Base-by-base conservation (phyloP, 2,329 filamentous ascomycete species). In the Aureobasidium musti region DNA sequence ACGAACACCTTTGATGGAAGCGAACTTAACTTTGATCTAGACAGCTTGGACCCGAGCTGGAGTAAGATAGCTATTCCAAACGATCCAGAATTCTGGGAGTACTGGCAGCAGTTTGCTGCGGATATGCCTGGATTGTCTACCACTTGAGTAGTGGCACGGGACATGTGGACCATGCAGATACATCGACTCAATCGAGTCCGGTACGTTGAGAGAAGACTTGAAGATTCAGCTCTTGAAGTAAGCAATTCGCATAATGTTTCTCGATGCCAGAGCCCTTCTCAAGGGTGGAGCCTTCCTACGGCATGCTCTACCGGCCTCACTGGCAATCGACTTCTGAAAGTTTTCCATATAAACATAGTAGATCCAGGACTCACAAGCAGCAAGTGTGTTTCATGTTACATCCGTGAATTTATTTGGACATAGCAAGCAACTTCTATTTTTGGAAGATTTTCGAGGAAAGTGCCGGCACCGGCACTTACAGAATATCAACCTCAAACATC, bases 1-100 rank as follows among this genome's bases (percentile, higher is more conserved):
- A 19, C 30, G 75, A 73, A 5, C 68, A 37, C 37, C 3, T 19
- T 35, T 23, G 61, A 56, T 26, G 47, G 41, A 30, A 50, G n/a
- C 17, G 19, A 33, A 14, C 21, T 65, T n/a, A 13, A 65, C 19
- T 47, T 56, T 28, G 61, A 61, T 61, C 8, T 23, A 6, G 56
- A 45, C 11, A 35, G 26, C 30, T 14, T 50, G 45, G 28, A 65
- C 19, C 5, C 39, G 13, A 47, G 26, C 41, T 56, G 61, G 50
- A 65, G 61, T 30, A 53, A 53, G 35, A 63, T 63, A 7, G 28
- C 26, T 8, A 54, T 65, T 3, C 49, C 50, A 6, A 28, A 65
- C 50, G 61, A 65, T 19, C 61, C 50, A 1, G 61, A 65, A 5
- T 65, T 65, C 33, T 65, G 49, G 61, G 39, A 54, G 26, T 65